Base-by-base conservation (phyloP, 768 basidiomycete species). In the Calocybe gangraenosa region DNA sequence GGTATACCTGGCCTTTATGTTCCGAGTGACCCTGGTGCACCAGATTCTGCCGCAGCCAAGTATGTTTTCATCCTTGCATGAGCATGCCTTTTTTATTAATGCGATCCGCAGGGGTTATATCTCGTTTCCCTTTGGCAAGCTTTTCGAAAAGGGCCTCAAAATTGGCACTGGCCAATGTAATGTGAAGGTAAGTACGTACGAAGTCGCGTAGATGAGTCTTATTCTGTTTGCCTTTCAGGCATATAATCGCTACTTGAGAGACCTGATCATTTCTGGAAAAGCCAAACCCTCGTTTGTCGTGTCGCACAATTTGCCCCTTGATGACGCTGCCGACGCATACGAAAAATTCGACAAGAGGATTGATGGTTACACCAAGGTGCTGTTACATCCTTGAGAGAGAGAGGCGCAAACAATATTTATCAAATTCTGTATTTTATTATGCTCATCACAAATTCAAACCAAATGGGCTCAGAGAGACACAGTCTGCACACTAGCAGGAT, bases 1-100 rank as follows among this genome's bases (percentile, higher is more conserved):
- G 78, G 78, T 2, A 74, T 79, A 48, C 78, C 78, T 0, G 76
- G 78, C 1, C 57, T 79, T 4, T 78, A 78, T 47, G 78, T 81
- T 4, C 76, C 77, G 14, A 73, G 66, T 44, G 78, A 79, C 51
- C 78, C 78, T 1, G 77, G 77, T 14, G 78, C 77, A 14, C 74
- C 75, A 8, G 75, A 77, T 52, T 67, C 70, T 14, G 73, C 74
- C 40, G 62, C 73, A 11, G 72, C 73, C 1, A 74, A 74, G 70
- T 74, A 52, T 28, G 65, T 58, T n/a, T 21, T 31, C n/a, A 10
- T 22, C 17, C 36, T 30, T 10, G 32, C 31, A 23, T 37, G 21
- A 18, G 20, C 22, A 23, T 10, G 8, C 30, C 20, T n/a, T 30
- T 18, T 3, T 36, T 22, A 15, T n/a, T n/a, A n/a, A 41, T 19